phyloP scores from a whole-genome alignment of 441 rosid species.

The Erodium moschatum region DNA sequence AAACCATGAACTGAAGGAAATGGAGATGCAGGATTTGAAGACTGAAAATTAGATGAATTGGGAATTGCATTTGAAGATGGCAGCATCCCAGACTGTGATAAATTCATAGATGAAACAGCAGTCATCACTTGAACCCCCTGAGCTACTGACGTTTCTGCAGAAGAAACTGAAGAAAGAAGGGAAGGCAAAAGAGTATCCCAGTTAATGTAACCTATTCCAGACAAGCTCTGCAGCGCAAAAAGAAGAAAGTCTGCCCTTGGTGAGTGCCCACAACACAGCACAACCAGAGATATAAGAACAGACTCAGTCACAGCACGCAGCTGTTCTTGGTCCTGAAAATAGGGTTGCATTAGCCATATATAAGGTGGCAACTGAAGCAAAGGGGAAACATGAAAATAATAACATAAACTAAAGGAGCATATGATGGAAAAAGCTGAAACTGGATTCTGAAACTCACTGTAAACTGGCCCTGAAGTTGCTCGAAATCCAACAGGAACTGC shows the following conservation, averaged over 20 bases:
- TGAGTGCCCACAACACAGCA: conserved; percentile 73
- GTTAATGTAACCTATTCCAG: conserved; percentile 62
- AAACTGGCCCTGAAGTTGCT: conserved; percentile 71
- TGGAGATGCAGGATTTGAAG: conserved; percentile 54
- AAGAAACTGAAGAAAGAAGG: conserved; percentile 75
- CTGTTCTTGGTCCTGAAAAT: conserved; percentile 76
- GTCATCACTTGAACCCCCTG: conserved; percentile 55
- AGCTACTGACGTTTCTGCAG: conserved; percentile 52
- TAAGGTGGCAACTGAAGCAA: not conserved
- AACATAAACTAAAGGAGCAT: not conserved
- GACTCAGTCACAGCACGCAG: conserved; percentile 71
- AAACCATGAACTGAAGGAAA: conserved; percentile 62
- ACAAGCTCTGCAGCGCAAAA: conserved; percentile 69
- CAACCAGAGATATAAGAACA: conserved; percentile 65
- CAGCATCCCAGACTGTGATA: conserved; percentile 53
- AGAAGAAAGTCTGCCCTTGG: conserved; percentile 91
- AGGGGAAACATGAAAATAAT: not conserved
- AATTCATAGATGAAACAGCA: conserved; percentile 45
- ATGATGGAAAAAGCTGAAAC: not conserved
- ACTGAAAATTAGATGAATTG: conserved; percentile 51
- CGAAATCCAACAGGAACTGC: conserved; percentile 74
- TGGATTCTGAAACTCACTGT: conserved; percentile 33
- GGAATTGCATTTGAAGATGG: conserved; percentile 40
- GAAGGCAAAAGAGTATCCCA: conserved; percentile 83
- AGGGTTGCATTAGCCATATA: too few relatives aligned